Evolutionary conservation across 2,329 filamentous ascomycete genomes (phyloP).

Genomic region (Ustulina deusta): DNA sequence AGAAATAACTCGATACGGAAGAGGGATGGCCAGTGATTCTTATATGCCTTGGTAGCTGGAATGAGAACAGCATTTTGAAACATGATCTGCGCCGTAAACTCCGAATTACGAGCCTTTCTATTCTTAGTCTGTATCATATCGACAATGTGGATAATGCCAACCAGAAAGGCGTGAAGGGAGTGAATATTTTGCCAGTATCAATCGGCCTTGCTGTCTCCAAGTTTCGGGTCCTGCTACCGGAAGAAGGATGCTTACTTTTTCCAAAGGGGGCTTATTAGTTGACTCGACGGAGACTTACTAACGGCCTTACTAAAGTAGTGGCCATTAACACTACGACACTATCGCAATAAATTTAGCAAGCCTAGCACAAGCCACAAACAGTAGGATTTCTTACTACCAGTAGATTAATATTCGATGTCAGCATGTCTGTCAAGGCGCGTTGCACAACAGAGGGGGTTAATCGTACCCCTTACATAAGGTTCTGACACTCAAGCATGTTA

Average conservation of each 20-base stretch:
- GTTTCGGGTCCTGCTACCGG: neutral
- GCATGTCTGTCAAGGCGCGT: no score
- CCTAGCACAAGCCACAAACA: neutral
- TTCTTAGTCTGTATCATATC: conserved; percentile 23
- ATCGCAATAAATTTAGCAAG: neutral
- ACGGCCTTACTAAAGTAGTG: conserved; percentile 28
- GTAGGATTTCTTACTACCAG: neutral
- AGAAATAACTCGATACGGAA: neutral
- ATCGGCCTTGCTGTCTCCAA: neutral
- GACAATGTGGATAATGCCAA: conserved; percentile 8
- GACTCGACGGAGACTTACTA: conserved; percentile 30
- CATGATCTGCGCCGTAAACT: conserved; percentile 15
- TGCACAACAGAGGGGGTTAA: no score
- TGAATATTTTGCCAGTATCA: conserved; percentile 18
- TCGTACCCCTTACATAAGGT: no score
- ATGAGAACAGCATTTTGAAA: neutral
- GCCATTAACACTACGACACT: neutral
- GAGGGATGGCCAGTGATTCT: conserved; percentile 11
- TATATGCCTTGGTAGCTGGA: conserved; percentile 25
- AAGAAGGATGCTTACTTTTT: conserved; percentile 26
- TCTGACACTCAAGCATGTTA: neutral
- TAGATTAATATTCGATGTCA: no score
- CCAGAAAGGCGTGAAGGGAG: neutral
- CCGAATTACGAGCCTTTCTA: conserved; percentile 18
- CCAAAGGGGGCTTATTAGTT: conserved; percentile 25